Evolutionary conservation across 225 moss, liverwort and hornwort genomes (phyloP).

Genomic region (Neckera pumila): DNA sequence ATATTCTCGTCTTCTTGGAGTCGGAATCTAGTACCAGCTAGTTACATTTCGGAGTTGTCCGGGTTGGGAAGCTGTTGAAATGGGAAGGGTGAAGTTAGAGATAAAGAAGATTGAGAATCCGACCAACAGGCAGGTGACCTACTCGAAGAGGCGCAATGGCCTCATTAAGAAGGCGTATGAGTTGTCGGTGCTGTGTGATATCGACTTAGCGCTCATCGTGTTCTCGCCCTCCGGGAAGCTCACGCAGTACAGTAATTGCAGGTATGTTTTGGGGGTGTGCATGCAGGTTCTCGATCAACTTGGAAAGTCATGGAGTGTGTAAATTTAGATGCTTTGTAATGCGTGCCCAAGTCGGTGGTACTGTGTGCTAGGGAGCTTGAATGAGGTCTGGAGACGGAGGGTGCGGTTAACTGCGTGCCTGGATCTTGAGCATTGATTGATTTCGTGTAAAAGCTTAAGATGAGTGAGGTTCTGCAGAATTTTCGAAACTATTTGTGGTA

Average conservation of each 20-base stretch:
- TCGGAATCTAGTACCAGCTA: neutral
- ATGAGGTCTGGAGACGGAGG: neutral
- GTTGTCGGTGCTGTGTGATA: constrained; percentile 49
- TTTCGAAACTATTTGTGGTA: neutral
- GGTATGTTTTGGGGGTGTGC: neutral
- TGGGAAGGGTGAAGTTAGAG: constrained; percentile 56
- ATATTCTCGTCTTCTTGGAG: neutral
- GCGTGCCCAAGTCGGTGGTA: neutral
- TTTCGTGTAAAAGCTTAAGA: neutral
- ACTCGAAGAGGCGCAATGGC: constrained; percentile 53
- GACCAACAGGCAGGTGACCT: constrained; percentile 54
- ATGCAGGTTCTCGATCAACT: neutral
- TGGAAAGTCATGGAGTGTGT: neutral
- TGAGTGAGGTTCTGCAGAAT: neutral
- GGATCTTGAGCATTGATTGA: neutral
- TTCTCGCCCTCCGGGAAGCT: constrained; percentile 57
- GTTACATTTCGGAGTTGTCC: neutral
- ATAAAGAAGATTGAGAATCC: constrained; percentile 69
- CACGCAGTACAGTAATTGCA: constrained; percentile 52
- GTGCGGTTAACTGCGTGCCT: neutral
- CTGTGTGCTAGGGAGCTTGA: neutral
- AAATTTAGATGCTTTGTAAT: constrained; percentile 1
- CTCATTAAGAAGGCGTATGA: constrained; percentile 59
- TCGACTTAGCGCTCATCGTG: constrained; percentile 52
- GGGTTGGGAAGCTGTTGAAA: neutral